Evolutionary conservation across 2,329 filamentous ascomycete species (phyloP).

Genomic region (Rhynchosporium graminicola): DNA sequence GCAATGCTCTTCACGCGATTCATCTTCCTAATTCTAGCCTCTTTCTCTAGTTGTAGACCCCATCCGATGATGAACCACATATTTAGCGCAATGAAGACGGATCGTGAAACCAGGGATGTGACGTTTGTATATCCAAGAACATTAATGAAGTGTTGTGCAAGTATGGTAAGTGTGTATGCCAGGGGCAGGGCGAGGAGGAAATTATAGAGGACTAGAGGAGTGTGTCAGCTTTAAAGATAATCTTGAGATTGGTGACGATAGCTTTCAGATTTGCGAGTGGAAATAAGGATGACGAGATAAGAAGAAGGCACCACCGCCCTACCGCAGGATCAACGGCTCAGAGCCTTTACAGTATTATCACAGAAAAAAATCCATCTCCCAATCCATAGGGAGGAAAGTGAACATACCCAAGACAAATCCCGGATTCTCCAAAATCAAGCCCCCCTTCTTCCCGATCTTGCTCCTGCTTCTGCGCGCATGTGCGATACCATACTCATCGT

Average conservation of each 20-base stretch:
- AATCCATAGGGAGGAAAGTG: neutral
- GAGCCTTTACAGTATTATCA: too few relatives aligned
- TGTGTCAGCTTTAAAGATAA: neutral
- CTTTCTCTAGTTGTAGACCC: constrained; percentile 9
- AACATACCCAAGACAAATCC: constrained; percentile 4
- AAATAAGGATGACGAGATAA: neutral
- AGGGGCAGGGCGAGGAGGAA: constrained; percentile 23
- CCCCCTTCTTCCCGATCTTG: neutral
- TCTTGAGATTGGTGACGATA: too few relatives aligned
- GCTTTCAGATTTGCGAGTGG: neutral
- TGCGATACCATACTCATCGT: neutral
- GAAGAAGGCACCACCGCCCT: neutral
- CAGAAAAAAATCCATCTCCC: neutral
- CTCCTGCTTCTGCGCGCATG: neutral
- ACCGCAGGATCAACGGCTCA: too few relatives aligned
- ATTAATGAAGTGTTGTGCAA: constrained; percentile 3
- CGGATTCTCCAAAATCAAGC: constrained; percentile 3
- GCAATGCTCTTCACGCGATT: constrained; percentile 13
- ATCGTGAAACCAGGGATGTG: constrained; percentile 10
- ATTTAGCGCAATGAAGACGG: constrained; percentile 10
- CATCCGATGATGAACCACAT: constrained; percentile 4
- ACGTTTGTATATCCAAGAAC: constrained; percentile 22
- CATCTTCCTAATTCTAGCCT: constrained; percentile 8
- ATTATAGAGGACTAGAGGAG: constrained; percentile 19
- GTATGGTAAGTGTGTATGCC: constrained; percentile 16